Base-by-base conservation (phyloP, 2,329 filamentous ascomycete species). In the Colletotrichum trifolii region DNA sequence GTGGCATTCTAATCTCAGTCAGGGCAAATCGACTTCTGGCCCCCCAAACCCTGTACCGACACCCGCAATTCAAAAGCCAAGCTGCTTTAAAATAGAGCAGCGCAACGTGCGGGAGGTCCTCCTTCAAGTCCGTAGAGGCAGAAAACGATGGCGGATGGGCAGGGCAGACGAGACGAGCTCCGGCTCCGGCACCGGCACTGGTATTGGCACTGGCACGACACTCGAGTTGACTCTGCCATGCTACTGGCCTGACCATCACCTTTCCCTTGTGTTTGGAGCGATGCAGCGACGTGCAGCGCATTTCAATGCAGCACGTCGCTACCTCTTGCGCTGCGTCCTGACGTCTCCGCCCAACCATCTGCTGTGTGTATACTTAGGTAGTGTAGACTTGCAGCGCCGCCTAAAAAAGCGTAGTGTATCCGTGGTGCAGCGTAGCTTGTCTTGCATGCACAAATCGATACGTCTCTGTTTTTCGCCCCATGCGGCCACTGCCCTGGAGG, bases 361-460 rank as follows among this genome's bases (percentile, higher is more conserved):
- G 17, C 46, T 25, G 25, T 25, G 4, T 25, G 25, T 25, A 25
- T 25, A 25, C 25, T 25, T 25, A 25, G 25, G 25, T 25, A 25
- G 4, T 25, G 25, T 25, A 25, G 58, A 38, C 56, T 52, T 62
- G 62, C 50, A 46, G 62, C 62, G 54, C 58, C 52, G 36, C 47
- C 36, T 50, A 48, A 33, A 25, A 47, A 49, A 39, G 46, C 43
- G 55, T 45, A 15, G 42, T 45, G 42, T 58, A 58, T 46, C 55
- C 25, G 55, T 58, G 46, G 46, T 50, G 55, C 15, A 15, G 42
- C 15, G 42, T 58, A 58, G 55, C 55, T 43, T 43, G 55, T 33
- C 58, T 57, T 62, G 46, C 15, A 65, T 65, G 59, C 59, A 53
- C 63, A 54, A 57, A 42, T 50, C 17, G 62, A 61, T 64, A 61